These are phyloP conservation scores for Solanum verrucosum DNA, from an alignment of 257 asterid genomes.

Conservation along the genomic window DNA sequence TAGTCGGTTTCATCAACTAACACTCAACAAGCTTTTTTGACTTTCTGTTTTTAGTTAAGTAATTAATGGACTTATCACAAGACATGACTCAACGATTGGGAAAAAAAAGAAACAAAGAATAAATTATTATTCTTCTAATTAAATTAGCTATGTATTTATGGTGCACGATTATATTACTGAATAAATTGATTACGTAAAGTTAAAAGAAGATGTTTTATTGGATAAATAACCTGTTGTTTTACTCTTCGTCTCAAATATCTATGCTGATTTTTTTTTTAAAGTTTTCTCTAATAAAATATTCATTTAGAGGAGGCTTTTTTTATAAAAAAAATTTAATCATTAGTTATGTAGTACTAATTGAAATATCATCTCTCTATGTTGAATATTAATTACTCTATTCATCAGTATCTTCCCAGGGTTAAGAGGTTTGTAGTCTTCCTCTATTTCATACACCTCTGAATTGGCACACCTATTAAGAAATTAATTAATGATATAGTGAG, in stretches of 20 bases:
- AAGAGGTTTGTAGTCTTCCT: too few relatives aligned
- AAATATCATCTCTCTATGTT: too few relatives aligned
- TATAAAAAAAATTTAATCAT: too few relatives aligned
- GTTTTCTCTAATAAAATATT: background rate
- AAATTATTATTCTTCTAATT: background rate
- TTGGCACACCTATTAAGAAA: too few relatives aligned
- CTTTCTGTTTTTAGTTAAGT: background rate
- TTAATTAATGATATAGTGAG: too few relatives aligned
- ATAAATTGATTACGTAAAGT: background rate
- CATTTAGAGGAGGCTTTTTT: background rate
- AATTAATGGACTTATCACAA: background rate
- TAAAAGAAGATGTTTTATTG: background rate
- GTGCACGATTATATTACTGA: background rate
- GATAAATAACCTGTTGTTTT: background rate
- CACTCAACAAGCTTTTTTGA: background rate
- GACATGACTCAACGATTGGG: background rate
- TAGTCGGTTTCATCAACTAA: background rate
- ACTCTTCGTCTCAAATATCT: background rate
- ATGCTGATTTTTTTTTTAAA: accelerated
- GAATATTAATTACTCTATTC: background rate
- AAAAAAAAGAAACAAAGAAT: background rate
- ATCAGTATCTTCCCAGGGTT: too few relatives aligned
- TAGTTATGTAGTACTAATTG: background rate
- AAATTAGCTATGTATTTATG: background rate
- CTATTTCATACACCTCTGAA: too few relatives aligned